Conservation (phyloP, 257 asterid genomes). For the Solanum infundibuliforme region DNA sequence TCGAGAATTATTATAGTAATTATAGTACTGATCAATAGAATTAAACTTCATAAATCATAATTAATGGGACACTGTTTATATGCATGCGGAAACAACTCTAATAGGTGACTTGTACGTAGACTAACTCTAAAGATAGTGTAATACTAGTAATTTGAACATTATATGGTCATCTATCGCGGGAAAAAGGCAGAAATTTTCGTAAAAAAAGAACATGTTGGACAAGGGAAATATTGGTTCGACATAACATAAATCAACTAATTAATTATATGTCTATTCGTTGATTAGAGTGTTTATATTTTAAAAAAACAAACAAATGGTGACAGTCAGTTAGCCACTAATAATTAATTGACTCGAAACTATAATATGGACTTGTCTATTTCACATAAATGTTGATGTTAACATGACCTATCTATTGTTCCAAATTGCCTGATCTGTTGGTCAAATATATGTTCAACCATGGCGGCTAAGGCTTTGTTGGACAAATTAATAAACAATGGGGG, state of each 20-base stretch:
- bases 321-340: neutral
- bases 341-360: neutral
- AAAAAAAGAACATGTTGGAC: neutral
- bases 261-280: too few relatives aligned
- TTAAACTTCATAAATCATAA: neutral
- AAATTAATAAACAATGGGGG: neutral
- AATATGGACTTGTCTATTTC: neutral
- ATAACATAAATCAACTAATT: too few relatives aligned
- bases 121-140: too few relatives aligned
- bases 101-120: too few relatives aligned
- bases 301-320: neutral
- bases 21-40: neutral
- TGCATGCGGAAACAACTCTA: too few relatives aligned
- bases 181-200: neutral
- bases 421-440: neutral
- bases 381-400: neutral
- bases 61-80: too few relatives aligned
- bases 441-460: neutral
- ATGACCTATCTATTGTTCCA: neutral
- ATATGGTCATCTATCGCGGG: neutral
- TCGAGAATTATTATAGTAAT: neutral
- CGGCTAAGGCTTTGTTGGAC: neutral
- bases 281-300: neutral
- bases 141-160: too few relatives aligned
- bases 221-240: too few relatives aligned